A percentile compares a stretch with the other conserved stretches of the same genome.
Evolutionary conservation across 2,329 filamentous ascomycete species (phyloP).

Genomic region (Hymenoscyphus repandus): DNA sequence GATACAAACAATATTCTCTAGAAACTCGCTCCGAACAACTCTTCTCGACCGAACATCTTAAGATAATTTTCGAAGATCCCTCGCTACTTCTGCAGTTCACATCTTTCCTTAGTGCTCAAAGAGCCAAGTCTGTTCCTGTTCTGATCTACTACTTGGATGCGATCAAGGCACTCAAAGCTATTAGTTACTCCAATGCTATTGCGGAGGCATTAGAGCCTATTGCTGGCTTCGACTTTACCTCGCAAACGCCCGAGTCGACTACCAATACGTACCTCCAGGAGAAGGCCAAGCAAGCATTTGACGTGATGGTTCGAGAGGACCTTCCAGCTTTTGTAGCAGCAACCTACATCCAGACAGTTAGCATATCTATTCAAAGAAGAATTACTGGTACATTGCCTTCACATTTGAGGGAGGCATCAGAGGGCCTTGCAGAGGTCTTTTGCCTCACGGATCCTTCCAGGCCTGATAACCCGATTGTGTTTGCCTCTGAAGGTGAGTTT

Average conservation of each 20-base stretch:
- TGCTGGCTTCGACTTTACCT: constrained; percentile 49
- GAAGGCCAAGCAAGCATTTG: constrained; percentile 60
- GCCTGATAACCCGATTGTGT: constrained; percentile 70
- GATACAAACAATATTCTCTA: constrained; percentile 43
- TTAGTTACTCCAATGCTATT: constrained; percentile 66
- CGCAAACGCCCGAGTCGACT: constrained; percentile 44
- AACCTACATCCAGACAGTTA: constrained; percentile 64
- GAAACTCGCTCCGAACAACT: constrained; percentile 61
- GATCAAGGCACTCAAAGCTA: constrained; percentile 64
- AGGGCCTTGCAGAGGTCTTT: constrained; percentile 72
- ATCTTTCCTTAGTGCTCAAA: constrained; percentile 54
- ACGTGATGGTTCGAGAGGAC: constrained; percentile 59
- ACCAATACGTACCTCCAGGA: constrained; percentile 54
- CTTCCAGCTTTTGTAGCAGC: constrained; percentile 68
- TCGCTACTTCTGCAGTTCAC: constrained; percentile 60
- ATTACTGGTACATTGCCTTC: constrained; percentile 63
- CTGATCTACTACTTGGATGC: constrained; percentile 69
- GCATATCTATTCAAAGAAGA: constrained; percentile 59
- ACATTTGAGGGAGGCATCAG: constrained; percentile 62
- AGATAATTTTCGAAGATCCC: constrained; percentile 60
- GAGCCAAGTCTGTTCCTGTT: constrained; percentile 58
- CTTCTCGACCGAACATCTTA: constrained; percentile 61
- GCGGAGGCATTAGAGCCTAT: constrained; percentile 55
- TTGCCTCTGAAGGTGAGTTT: constrained; percentile 63
- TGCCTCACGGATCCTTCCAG: constrained; percentile 71